A percentile compares a stretch with the other conserved stretches of the same genome.
Conservation (phyloP, 2,329 filamentous ascomycete species). For the Paramyrothecium sp. region DNA sequence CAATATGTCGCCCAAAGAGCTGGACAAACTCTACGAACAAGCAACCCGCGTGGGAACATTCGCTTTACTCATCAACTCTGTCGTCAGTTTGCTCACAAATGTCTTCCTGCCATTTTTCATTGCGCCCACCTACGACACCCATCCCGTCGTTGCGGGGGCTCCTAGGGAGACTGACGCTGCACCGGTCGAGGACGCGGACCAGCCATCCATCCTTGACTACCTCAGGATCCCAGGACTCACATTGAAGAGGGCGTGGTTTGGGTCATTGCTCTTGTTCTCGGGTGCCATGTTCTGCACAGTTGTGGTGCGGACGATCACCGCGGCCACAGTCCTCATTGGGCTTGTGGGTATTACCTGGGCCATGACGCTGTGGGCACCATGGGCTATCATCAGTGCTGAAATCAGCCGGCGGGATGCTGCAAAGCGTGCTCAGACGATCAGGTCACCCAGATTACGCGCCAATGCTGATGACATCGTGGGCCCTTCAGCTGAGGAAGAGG, state of each 20-base stretch:
- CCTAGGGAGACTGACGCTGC: constrained; percentile 28
- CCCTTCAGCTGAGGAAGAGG: constrained; percentile 31
- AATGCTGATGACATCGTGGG: constrained; percentile 8
- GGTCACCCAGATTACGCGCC: constrained; percentile 11
- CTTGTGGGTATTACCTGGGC: constrained; percentile 91
- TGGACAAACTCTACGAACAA: constrained; percentile 78
- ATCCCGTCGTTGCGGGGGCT: constrained; percentile 26
- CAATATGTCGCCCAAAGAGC: constrained; percentile 70
- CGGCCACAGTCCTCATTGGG: constrained; percentile 75
- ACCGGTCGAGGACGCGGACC: constrained; percentile 27
- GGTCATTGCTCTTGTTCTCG: constrained; percentile 82
- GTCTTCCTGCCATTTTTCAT: constrained; percentile 84
- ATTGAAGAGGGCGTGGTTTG: constrained; percentile 82
- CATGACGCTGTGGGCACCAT: constrained; percentile 89
- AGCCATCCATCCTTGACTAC: constrained; percentile 50
- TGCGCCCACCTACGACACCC: constrained; percentile 70
- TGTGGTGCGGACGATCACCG: constrained; percentile 68
- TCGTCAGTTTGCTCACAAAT: constrained; percentile 79
- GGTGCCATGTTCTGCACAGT: constrained; percentile 80
- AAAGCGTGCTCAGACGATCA: constrained; percentile 36
- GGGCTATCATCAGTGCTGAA: constrained; percentile 91
- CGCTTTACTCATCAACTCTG: constrained; percentile 82
- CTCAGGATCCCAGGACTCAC: constrained; percentile 81
- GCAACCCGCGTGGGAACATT: constrained; percentile 87
- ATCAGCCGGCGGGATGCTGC: constrained; percentile 76